phyloP scores from a whole-genome alignment of 331 rosid species.

The Arachis monticola region DNA sequence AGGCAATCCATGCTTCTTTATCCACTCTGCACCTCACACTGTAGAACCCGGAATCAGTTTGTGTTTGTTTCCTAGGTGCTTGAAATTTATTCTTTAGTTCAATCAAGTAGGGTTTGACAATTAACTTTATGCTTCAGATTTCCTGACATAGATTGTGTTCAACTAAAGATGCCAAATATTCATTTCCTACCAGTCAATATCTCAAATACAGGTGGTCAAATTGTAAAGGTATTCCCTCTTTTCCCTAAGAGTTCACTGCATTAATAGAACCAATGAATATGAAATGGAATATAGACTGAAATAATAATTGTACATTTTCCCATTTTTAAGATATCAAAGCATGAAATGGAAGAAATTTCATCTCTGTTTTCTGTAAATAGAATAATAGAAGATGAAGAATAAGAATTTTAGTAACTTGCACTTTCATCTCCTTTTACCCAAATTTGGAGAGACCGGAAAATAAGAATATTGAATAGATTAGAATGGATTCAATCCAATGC shows the following conservation, averaged over 20 bases:
- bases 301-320: neutral
- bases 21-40: too few species aligned
- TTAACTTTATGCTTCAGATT: conserved; percentile 57
- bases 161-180: conserved; percentile 92
- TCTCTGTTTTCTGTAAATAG: neutral
- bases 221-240: conserved; percentile 74
- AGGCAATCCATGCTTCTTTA: neutral
- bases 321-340: neutral
- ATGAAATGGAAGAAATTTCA: neutral
- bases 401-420: neutral
- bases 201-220: conserved; percentile 61
- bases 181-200: conserved; percentile 91
- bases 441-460: neutral
- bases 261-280: conserved; percentile 7
- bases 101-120: conserved; percentile 12
- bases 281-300: neutral
- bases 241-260: conserved; percentile 26
- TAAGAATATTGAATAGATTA: neutral
- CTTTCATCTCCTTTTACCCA: neutral
- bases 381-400: neutral
- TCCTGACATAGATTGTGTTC: conserved; percentile 67
- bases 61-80: neutral
- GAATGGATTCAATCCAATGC: neutral
- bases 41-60: neutral
- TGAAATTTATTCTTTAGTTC: conserved; percentile 7